Percentiles rank a stretch among this genome's conserved stretches.
These are phyloP conservation scores for Hymenoscyphus albidus DNA, from an alignment of 2,329 filamentous ascomycete genomes.

Conservation along the genomic window DNA sequence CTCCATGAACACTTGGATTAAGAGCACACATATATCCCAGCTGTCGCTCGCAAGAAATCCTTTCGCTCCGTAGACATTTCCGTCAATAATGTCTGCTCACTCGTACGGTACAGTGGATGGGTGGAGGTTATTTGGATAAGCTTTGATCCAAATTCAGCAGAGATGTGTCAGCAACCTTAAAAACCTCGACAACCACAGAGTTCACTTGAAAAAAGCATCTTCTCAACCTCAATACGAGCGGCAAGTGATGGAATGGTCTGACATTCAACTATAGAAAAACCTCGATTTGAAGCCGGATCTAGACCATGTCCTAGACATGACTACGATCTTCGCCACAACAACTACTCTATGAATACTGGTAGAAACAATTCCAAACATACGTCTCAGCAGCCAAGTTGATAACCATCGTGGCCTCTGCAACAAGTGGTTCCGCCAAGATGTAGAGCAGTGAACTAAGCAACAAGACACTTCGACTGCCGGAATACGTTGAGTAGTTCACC, in stretches of 20 bases:
- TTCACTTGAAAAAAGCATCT: neutral
- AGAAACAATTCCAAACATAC: neutral
- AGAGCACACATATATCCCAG: neutral
- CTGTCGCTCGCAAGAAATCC: constrained; percentile 1
- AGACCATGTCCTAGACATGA: neutral
- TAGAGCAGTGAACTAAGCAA: constrained; percentile 33
- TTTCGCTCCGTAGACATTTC: neutral
- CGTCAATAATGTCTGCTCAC: neutral
- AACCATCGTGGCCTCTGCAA: constrained; percentile 6
- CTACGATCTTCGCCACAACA: neutral
- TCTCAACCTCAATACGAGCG: neutral
- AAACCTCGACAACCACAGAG: neutral
- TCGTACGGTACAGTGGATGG: too few species aligned
- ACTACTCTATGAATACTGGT: neutral
- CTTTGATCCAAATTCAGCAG: neutral
- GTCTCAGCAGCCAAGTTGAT: neutral
- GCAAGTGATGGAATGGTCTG: neutral
- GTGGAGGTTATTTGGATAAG: neutral
- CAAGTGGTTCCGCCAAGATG: constrained; percentile 31
- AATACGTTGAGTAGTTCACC: constrained; percentile 20
- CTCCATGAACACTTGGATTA: constrained; percentile 1
- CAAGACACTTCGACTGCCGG: constrained; percentile 29
- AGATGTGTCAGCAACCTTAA: neutral
- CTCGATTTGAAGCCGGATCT: neutral
- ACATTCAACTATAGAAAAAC: neutral